phyloP scores from a whole-genome alignment of 768 basidiomycete species.

The Trametes gibbosa region DNA sequence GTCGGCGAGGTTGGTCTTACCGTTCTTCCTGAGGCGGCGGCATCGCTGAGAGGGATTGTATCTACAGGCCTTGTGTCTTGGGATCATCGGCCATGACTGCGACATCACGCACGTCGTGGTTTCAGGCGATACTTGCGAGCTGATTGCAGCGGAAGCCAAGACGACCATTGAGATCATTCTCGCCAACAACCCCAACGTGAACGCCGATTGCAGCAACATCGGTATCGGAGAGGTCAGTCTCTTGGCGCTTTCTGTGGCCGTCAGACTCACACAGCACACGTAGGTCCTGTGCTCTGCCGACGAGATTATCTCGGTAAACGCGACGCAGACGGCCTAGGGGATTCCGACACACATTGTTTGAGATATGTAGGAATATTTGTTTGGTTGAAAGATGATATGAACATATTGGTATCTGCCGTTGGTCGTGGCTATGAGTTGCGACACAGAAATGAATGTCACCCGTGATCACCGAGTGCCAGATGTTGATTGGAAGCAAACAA shows the following conservation, averaged over 20 bases:
- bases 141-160: conserved; percentile 38
- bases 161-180: conserved; percentile 47
- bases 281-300: not conserved
- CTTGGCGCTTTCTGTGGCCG: no score
- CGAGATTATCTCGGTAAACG: not conserved
- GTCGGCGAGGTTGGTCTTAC: conserved; percentile 41
- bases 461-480: no score
- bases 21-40: not conserved
- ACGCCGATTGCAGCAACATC: conserved; percentile 50
- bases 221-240: conserved; percentile 52
- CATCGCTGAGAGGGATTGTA: not conserved
- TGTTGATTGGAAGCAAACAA: no score
- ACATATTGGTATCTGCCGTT: no score
- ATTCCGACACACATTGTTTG: no score
- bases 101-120: conserved; percentile 44
- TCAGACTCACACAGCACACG: not conserved
- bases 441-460: no score
- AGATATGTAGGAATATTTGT: no score
- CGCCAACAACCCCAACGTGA: conserved; percentile 65
- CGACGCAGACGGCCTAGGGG: not conserved
- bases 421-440: no score
- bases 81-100: conserved; percentile 57
- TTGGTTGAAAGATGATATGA: not conserved
- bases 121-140: conserved; percentile 47
- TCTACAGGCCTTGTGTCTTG: conserved; percentile 51